These are phyloP conservation scores for Fusarium cyanostomum DNA, from an alignment of 2,329 filamentous ascomycete genomes.

Conservation along the genomic window DNA sequence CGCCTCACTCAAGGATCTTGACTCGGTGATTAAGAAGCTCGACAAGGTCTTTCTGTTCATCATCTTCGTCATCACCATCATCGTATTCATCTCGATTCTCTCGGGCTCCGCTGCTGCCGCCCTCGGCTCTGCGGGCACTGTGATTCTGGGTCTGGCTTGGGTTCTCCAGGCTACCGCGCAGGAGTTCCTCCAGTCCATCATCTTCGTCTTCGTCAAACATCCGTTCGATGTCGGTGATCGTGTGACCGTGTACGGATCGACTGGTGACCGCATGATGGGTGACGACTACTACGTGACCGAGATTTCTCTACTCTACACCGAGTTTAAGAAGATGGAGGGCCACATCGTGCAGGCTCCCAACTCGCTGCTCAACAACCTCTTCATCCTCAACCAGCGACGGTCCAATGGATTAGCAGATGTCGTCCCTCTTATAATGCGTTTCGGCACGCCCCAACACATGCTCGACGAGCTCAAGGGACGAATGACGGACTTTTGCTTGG, in stretches of 20 bases:
- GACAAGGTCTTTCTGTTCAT: constrained; percentile 91
- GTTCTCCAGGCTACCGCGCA: constrained; percentile 91
- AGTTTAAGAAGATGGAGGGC: constrained; percentile 99
- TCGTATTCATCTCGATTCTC: constrained; percentile 90
- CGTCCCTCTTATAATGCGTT: constrained; percentile 84
- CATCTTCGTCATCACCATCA: constrained; percentile 79
- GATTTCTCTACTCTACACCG: constrained; percentile 90
- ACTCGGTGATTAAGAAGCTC: constrained; percentile 90
- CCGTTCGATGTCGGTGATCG: constrained; percentile 96
- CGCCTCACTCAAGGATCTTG: constrained; percentile 91
- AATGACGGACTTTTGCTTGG: constrained; percentile 82
- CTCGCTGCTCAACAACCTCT: constrained; percentile 89
- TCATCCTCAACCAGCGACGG: constrained; percentile 93
- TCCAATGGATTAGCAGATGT: constrained; percentile 90
- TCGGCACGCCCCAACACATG: constrained; percentile 83
- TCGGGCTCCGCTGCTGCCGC: constrained; percentile 91
- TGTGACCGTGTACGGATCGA: constrained; percentile 90
- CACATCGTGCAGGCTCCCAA: constrained; percentile 97
- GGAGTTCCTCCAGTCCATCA: constrained; percentile 91
- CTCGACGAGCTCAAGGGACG: constrained; percentile 84
- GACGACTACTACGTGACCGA: constrained; percentile 98
- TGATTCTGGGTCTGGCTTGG: constrained; percentile 91
- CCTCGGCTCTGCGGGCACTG: constrained; percentile 87
- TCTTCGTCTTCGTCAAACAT: constrained; percentile 97
- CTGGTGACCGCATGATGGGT: constrained; percentile 78